phyloP scores from a whole-genome alignment of 2,329 filamentous ascomycete genomes.

The Phialophora macrospora region DNA sequence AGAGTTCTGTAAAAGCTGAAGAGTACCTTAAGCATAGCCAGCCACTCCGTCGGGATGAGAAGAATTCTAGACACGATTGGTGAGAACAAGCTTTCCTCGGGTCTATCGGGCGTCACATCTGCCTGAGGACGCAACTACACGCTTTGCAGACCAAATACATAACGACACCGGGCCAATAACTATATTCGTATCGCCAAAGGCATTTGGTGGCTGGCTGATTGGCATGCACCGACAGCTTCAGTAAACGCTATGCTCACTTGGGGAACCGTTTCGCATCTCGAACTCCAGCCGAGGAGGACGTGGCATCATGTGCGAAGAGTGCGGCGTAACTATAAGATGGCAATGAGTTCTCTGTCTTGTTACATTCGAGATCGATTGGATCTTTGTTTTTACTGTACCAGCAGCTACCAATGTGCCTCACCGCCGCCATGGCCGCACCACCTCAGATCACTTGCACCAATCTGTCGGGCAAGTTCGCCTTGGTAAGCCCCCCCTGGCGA shows the following conservation, averaged over 20 bases:
- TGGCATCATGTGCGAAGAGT: neutral
- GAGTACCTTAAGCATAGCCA: neutral
- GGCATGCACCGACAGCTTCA: too few species aligned
- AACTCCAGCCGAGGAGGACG: too few species aligned
- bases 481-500: slow-evolving; percentile 58
- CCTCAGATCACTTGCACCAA: slow-evolving; percentile 67
- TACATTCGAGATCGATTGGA: neutral
- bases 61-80: neutral
- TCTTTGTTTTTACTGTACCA: neutral
- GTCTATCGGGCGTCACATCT: neutral
- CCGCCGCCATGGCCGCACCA: slow-evolving; percentile 71
- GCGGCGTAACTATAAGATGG: neutral
- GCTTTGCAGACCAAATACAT: neutral
- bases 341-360: neutral
- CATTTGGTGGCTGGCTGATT: slow-evolving; percentile 1
- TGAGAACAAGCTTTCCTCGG: neutral
- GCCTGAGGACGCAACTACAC: neutral
- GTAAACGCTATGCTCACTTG: neutral
- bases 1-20: too few species aligned
- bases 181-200: neutral
- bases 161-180: neutral
- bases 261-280: slow-evolving; percentile 4
- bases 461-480: slow-evolving; percentile 70
- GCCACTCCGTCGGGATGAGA: neutral
- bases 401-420: neutral